Evolutionary conservation across 352 stramenopile genomes (phyloP).

Genomic region (Phytophthora pisi): DNA sequence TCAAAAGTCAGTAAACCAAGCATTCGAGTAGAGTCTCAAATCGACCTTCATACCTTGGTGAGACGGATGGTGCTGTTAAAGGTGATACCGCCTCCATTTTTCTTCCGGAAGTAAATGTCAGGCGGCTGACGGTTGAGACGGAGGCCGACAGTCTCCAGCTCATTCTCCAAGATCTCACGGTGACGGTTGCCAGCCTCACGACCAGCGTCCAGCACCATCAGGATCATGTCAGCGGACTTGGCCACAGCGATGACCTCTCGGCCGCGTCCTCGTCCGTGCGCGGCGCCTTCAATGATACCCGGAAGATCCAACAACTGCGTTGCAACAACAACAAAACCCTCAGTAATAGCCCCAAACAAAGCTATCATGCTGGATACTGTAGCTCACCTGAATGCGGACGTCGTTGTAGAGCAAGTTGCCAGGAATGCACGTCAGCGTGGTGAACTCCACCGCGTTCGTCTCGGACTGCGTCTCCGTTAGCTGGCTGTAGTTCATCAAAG

Average conservation of each 20-base stretch:
- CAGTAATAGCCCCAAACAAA: background rate
- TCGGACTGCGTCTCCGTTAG: slow-evolving; percentile 97
- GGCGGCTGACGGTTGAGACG: slow-evolving; percentile 97
- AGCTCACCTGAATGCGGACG: slow-evolving; percentile 93
- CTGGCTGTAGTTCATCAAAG: slow-evolving; percentile 54
- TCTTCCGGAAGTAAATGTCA: slow-evolving; percentile 97
- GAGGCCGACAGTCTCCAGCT: slow-evolving; percentile 98
- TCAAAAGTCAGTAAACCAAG: background rate
- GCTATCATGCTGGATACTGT: background rate
- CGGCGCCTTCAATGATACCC: slow-evolving; percentile 99
- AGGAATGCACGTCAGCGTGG: slow-evolving; percentile 98
- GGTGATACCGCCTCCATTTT: slow-evolving; percentile 94
- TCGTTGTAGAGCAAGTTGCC: slow-evolving; percentile 97
- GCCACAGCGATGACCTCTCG: slow-evolving; percentile 99
- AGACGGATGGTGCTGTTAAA: slow-evolving; percentile 96
- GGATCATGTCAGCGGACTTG: slow-evolving; percentile 98
- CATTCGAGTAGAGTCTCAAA: background rate
- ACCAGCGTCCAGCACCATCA: slow-evolving; percentile 99
- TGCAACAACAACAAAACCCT: slow-evolving; percentile 6
- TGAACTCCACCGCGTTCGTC: slow-evolving; percentile 98
- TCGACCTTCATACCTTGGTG: slow-evolving; percentile 82
- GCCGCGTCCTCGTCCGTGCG: slow-evolving; percentile 97
- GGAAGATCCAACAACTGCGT: slow-evolving; percentile 97
- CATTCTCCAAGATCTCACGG: slow-evolving; percentile 97
- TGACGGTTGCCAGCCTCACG: slow-evolving; percentile 98